Evolutionary conservation across 1,139 yeast species (phyloP).

Genomic region (Debaryomyces nepalensis): DNA sequence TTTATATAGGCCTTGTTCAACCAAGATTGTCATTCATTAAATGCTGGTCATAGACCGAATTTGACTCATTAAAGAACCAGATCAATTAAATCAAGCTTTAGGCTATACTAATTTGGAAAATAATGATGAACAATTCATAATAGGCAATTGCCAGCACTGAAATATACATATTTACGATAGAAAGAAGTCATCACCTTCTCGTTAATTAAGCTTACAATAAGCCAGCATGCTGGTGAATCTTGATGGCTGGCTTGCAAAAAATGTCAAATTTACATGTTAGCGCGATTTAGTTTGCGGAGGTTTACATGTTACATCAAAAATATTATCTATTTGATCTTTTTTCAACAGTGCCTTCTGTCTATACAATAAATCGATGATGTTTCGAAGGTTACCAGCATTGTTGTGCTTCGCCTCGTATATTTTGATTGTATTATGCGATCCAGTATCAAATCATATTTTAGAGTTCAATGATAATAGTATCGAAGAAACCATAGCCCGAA

Average conservation of each 20-base stretch:
- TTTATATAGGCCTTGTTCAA: constrained; percentile 1
- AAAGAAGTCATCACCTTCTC: constrained; percentile 4
- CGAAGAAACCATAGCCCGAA: constrained; percentile 23
- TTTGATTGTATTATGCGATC: background rate
- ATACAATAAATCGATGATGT: constrained; percentile 1
- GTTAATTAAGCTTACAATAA: background rate
- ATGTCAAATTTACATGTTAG: background rate
- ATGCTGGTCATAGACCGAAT: constrained; percentile 8
- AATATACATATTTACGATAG: constrained; percentile 5
- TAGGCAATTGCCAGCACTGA: constrained; percentile 2
- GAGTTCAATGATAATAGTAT: constrained; percentile 26
- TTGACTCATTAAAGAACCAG: background rate
- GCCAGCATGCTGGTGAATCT: constrained; percentile 8
- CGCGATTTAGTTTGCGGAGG: background rate
- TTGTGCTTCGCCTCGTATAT: constrained; percentile 2
- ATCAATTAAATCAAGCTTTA: constrained; percentile 3
- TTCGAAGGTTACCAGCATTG: constrained; percentile 5
- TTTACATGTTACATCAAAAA: constrained; percentile 1
- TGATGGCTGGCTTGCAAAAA: constrained; percentile 3
- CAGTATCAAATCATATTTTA: constrained; percentile 16
- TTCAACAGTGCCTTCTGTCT: background rate
- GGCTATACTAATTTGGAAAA: constrained; percentile 3
- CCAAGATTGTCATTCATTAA: background rate
- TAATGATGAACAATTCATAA: background rate
- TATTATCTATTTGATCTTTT: constrained; percentile 10